phyloP scores from a whole-genome alignment of 2,329 filamentous ascomycete genomes.

The Epichloe hybrida region DNA sequence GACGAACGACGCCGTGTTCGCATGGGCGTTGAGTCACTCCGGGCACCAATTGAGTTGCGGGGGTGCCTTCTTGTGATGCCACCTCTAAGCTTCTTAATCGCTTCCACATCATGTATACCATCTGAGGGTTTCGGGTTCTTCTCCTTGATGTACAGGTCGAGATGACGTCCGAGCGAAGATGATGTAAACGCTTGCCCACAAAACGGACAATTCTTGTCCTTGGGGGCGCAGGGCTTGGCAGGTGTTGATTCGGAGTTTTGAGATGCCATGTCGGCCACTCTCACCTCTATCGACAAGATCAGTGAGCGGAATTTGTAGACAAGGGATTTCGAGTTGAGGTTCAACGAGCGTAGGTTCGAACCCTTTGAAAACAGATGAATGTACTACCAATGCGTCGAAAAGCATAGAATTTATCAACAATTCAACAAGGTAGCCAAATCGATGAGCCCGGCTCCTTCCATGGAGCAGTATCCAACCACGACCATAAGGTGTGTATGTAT shows the following conservation, averaged over 20 bases:
- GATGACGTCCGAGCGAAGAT: conserved; percentile 80
- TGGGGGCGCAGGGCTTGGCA: conserved; percentile 37
- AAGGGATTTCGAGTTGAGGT: not conserved
- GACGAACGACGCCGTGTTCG: conserved; percentile 32
- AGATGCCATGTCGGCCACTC: conserved; percentile 20
- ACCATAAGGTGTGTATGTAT: conserved; percentile 3
- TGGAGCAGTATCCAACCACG: conserved; percentile 2
- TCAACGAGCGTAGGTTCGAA: conserved; percentile 5
- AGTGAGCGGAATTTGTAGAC: not conserved
- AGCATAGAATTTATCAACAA: conserved; percentile 2
- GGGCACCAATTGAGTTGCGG: conserved; percentile 46
- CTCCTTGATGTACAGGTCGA: conserved; percentile 86
- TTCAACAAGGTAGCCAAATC: not conserved
- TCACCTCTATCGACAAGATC: not conserved
- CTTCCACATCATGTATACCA: conserved; percentile 79
- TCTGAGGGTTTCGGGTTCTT: conserved; percentile 83
- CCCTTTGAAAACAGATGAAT: not conserved
- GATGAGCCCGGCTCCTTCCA: conserved; percentile 4
- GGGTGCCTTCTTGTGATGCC: conserved; percentile 74
- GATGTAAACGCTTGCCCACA: conserved; percentile 86
- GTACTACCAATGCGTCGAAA: not conserved
- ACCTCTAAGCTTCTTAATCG: conserved; percentile 71
- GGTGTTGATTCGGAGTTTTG: conserved; percentile 25
- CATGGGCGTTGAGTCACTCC: conserved; percentile 45
- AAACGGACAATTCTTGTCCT: conserved; percentile 82